Conservation (phyloP, 495 filamentous ascomycete genomes). For the Tuber microsphaerosporum region DNA sequence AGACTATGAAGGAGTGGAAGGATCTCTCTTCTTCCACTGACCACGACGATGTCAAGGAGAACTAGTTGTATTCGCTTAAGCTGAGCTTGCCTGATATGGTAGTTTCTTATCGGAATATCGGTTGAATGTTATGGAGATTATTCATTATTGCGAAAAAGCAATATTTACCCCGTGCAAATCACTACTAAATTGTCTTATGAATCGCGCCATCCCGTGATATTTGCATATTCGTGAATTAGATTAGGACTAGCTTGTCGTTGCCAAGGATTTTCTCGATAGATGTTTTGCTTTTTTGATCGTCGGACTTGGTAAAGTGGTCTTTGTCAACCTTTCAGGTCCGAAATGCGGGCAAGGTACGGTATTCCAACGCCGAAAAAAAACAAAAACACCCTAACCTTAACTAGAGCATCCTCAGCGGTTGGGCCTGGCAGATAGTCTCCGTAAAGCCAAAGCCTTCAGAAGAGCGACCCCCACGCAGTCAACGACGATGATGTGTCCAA, state of each 20-base stretch:
- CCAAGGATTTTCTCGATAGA: background rate
- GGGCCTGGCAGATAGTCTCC: background rate
- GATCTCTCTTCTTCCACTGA: constrained; percentile 44
- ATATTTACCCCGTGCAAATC: background rate
- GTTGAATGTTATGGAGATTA: background rate
- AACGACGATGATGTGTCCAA: background rate
- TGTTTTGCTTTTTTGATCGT: background rate
- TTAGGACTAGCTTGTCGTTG: background rate
- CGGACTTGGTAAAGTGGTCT: background rate
- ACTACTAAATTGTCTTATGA: background rate
- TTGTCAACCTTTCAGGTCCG: background rate
- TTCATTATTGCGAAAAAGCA: background rate
- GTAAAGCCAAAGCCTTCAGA: background rate
- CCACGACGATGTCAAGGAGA: constrained; percentile 36
- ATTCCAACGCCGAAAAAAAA: background rate
- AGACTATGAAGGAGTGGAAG: constrained; percentile 45
- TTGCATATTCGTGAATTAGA: background rate
- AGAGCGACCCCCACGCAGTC: background rate
- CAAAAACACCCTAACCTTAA: background rate
- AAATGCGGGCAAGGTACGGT: background rate
- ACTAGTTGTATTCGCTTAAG: background rate
- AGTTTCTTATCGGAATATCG: background rate
- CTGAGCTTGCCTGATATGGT: background rate
- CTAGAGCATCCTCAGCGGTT: background rate
- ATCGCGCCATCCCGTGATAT: background rate